Conservation (phyloP, 768 basidiomycete species). For the Termitomyces sp. region DNA sequence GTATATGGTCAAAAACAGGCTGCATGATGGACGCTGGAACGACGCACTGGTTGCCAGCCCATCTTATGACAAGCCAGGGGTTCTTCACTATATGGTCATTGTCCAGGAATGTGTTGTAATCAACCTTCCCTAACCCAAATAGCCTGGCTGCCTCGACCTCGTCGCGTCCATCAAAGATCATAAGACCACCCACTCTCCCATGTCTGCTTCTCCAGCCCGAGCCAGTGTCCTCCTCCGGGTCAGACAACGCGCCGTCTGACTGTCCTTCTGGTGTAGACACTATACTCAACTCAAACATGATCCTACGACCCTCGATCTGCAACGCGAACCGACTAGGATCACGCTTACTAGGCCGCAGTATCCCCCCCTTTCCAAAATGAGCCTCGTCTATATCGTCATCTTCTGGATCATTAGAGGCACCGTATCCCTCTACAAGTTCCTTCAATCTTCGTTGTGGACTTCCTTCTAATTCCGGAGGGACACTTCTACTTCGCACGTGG, state of each 20-base stretch:
- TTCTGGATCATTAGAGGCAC: slow-evolving; percentile 8
- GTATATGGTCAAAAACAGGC: background rate
- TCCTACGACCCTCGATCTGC: slow-evolving; percentile 53
- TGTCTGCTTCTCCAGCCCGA: slow-evolving; percentile 25
- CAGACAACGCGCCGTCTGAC: slow-evolving; percentile 16
- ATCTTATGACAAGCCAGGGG: slow-evolving; percentile 70
- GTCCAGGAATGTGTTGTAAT: slow-evolving; percentile 63
- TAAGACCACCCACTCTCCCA: slow-evolving; percentile 18
- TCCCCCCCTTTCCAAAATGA: slow-evolving; percentile 50
- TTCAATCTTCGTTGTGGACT: slow-evolving; percentile 35
- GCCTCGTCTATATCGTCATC: slow-evolving; percentile 17
- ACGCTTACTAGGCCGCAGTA: slow-evolving; percentile 53
- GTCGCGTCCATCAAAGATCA: slow-evolving; percentile 34
- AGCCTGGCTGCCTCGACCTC: slow-evolving; percentile 52
- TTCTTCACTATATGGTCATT: slow-evolving; percentile 62
- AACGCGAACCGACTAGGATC: slow-evolving; percentile 68
- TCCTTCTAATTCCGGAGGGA: slow-evolving; percentile 52
- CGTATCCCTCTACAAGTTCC: slow-evolving; percentile 26
- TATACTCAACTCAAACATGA: slow-evolving; percentile 77
- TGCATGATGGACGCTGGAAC: background rate
- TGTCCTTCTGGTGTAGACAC: slow-evolving; percentile 34
- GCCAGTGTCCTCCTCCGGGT: slow-evolving; percentile 16
- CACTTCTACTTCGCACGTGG: slow-evolving; percentile 51
- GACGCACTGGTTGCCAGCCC: slow-evolving; percentile 65
- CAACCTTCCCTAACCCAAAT: slow-evolving; percentile 63